These are phyloP conservation scores for Boletus fagicola DNA, from an alignment of 768 basidiomycete genomes.

Conservation along the genomic window DNA sequence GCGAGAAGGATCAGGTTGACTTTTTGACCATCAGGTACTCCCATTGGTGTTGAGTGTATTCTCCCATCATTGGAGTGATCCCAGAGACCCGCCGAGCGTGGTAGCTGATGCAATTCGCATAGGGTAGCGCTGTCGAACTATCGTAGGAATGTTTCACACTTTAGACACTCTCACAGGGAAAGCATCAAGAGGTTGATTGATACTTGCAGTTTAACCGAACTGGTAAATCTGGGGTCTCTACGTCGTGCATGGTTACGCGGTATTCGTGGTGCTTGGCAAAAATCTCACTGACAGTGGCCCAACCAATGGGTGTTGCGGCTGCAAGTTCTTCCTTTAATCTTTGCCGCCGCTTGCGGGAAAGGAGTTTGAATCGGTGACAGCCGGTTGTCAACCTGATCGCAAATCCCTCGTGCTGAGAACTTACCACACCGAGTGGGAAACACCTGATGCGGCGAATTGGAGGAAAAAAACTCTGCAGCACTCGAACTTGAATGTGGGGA, in stretches of 20 bases:
- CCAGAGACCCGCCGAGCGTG: not conserved
- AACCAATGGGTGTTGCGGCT: not conserved
- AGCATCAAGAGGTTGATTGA: not conserved
- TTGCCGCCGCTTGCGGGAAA: constrained; percentile 6
- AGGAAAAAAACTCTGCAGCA: no score
- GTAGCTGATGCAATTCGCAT: not conserved
- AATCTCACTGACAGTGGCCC: constrained; percentile 3
- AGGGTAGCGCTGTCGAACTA: not conserved
- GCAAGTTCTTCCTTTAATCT: not conserved
- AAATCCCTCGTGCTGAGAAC: not conserved
- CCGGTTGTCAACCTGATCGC: constrained; percentile 7
- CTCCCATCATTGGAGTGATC: not conserved
- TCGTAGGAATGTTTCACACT: not conserved
- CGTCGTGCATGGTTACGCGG: constrained; percentile 2
- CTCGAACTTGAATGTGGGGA: not conserved
- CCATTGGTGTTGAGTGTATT: not conserved
- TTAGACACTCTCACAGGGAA: no score
- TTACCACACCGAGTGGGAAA: not conserved
- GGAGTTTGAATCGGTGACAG: not conserved
- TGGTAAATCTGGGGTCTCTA: not conserved
- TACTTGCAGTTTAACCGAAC: not conserved
- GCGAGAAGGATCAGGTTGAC: no score
- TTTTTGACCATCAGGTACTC: no score
- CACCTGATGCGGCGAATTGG: not conserved
- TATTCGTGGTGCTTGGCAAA: not conserved